Evolutionary conservation across 2,329 filamentous ascomycete genomes (phyloP).

Genomic region (Colletotrichum limetticola): DNA sequence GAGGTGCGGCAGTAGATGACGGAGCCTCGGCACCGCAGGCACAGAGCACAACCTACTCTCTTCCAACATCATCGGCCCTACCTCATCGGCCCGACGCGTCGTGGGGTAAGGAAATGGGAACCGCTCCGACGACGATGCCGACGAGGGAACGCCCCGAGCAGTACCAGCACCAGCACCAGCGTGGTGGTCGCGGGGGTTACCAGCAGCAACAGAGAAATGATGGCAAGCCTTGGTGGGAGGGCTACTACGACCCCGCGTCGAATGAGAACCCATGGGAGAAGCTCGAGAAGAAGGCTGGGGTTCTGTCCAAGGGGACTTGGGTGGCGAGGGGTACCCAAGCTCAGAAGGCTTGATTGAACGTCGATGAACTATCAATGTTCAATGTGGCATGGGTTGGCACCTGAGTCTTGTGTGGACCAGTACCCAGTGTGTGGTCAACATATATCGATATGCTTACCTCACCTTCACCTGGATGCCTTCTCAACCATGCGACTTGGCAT

Average conservation of each 20-base stretch:
- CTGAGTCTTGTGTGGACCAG: background rate
- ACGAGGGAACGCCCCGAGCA: slow-evolving; percentile 1
- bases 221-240: slow-evolving; percentile 66
- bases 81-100: slow-evolving; percentile 26
- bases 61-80: background rate
- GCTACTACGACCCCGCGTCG: slow-evolving; percentile 76
- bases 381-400: background rate
- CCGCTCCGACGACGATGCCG: slow-evolving; percentile 12
- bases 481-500: background rate
- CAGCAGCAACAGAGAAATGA: slow-evolving; percentile 8
- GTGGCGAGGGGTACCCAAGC: slow-evolving; percentile 36
- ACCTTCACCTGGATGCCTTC: background rate
- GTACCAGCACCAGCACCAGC: background rate
- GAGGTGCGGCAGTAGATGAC: background rate
- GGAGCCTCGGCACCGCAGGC: background rate
- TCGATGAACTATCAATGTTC: background rate
- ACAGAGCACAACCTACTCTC: slow-evolving; percentile 15
- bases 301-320: slow-evolving; percentile 60
- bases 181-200: background rate
- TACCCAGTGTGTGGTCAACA: background rate
- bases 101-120: slow-evolving; percentile 29
- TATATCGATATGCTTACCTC: background rate
- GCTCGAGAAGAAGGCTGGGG: slow-evolving; percentile 59
- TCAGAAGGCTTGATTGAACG: background rate
- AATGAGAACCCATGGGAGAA: slow-evolving; percentile 79